Evolutionary conservation across 2,329 filamentous ascomycete genomes (phyloP), one percentile per base, ranked within the genome.

Genomic region (Pseudogymnoascus sp.): DNA sequence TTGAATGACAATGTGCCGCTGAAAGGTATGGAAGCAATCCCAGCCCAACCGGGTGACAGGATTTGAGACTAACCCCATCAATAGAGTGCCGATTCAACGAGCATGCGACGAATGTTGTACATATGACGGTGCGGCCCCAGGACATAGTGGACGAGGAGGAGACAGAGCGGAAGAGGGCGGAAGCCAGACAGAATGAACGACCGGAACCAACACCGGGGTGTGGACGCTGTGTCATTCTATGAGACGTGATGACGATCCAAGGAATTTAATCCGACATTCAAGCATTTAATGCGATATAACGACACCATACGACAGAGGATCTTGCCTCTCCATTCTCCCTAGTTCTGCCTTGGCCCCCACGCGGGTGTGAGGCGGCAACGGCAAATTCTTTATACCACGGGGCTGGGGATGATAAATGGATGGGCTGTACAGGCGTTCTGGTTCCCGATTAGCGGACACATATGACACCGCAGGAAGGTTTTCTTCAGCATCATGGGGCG

Each of bases 121-220:
- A 96, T 76, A 96, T 96, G 91, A 93, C 90, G 5, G 87, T 96
- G 69, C 89, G 90, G 69, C 92, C 92, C 2, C 88, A 92, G 72
- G 91, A 96, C 72, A 83, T 89, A 40, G 79, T 93, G 66, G 88
- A 96, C 68, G 91, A 95, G 71, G 86, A 88, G 68, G 73, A 74
- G 42, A 71, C 70, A 61, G 68, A 71, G 5, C 73, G 73, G 61
- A 68, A 53, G 36, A 44, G 42, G 61, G 36, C 40, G 13, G 36
- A 44, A 31, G 40, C 61, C 26, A 33, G 83, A 66, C 78, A 81
- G 63, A 75, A 78, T 40, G 84, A 86, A 53, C 79, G 79, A 28
- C 79, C 36, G 83, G 86, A 65, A 77, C 79, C 67, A 82, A 79
- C 62, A 81, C 85, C 38, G 80, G 59, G 85, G 17, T 89, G 87